Evolutionary conservation across 345 rosid species (phyloP).

Genomic region (Citrus unshiu): DNA sequence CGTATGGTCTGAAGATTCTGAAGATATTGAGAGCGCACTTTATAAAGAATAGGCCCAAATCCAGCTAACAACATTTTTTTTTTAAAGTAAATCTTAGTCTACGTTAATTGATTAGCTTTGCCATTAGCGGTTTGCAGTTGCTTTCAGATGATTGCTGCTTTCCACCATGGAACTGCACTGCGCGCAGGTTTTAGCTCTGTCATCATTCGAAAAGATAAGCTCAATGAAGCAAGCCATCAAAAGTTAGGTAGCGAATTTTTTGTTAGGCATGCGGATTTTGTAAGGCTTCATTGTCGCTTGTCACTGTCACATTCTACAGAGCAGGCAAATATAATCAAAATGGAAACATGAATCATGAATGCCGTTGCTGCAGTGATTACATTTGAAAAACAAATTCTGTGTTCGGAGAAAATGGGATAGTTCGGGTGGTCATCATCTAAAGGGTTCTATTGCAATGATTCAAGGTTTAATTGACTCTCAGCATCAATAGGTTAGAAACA

Average conservation of each 20-base stretch:
- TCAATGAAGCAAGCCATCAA: conserved; percentile 20
- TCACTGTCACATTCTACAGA: neutral
- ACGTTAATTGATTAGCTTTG: neutral
- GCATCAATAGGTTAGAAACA: conserved; percentile 3
- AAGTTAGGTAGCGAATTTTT: conserved; percentile 9
- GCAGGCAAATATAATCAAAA: neutral
- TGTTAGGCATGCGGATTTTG: conserved; percentile 18
- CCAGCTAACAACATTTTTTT: neutral
- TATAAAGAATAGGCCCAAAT: neutral
- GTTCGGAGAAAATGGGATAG: neutral
- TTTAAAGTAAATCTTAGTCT: neutral
- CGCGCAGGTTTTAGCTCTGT: neutral
- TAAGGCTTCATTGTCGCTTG: conserved; percentile 4
- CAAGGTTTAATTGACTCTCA: neutral
- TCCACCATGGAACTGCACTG: neutral
- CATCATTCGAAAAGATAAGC: conserved; percentile 1
- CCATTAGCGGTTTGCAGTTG: neutral
- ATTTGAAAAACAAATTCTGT: neutral
- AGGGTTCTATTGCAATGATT: conserved; percentile 6
- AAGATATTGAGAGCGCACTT: neutral
- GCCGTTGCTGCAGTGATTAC: neutral
- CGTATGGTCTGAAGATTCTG: neutral
- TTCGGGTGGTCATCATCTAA: neutral
- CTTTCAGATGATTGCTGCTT: neutral
- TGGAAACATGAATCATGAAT: neutral